Evolutionary conservation across 768 basidiomycete species (phyloP).

Genomic region (Russula emetica): DNA sequence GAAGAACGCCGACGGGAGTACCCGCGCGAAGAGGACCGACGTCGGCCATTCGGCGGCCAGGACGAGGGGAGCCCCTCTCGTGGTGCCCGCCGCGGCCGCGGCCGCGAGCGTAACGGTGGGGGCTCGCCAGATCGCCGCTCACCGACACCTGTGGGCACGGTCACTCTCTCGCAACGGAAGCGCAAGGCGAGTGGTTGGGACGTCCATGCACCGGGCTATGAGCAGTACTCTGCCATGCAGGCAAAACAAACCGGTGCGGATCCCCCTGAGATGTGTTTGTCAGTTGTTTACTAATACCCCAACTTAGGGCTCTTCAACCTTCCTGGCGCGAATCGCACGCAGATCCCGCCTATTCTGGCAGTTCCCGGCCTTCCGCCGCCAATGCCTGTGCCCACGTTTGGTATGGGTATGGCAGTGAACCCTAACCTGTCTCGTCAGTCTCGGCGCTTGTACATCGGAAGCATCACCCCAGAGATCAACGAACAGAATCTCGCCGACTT

Average conservation of each 20-base stretch:
- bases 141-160: constrained; percentile 83
- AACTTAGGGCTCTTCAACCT: constrained; percentile 88
- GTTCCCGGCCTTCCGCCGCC: constrained; percentile 80
- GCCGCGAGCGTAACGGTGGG: constrained; percentile 50
- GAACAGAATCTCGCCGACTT: constrained; percentile 89
- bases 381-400: constrained; percentile 78
- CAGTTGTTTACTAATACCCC: constrained; percentile 9
- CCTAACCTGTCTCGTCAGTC: constrained; percentile 91
- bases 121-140: constrained; percentile 76
- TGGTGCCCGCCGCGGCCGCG: constrained; percentile 45
- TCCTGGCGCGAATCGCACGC: constrained; percentile 89
- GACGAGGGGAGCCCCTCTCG: constrained; percentile 38
- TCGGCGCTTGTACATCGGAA: constrained; percentile 93
- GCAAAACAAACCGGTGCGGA: constrained; percentile 92
- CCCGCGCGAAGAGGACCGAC: constrained; percentile 39
- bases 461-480: constrained; percentile 91
- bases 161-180: constrained; percentile 79
- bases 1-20: constrained; percentile 39
- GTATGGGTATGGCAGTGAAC: constrained; percentile 81
- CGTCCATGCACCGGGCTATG: constrained; percentile 91
- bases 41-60: constrained; percentile 23
- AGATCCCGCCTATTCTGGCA: constrained; percentile 75
- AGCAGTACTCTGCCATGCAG: constrained; percentile 90
- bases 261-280: neutral
- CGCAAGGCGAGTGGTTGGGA: constrained; percentile 95